These are phyloP conservation scores for Candida palmyrensis DNA, from an alignment of 805 yeast genomes.

Conservation along the genomic window DNA sequence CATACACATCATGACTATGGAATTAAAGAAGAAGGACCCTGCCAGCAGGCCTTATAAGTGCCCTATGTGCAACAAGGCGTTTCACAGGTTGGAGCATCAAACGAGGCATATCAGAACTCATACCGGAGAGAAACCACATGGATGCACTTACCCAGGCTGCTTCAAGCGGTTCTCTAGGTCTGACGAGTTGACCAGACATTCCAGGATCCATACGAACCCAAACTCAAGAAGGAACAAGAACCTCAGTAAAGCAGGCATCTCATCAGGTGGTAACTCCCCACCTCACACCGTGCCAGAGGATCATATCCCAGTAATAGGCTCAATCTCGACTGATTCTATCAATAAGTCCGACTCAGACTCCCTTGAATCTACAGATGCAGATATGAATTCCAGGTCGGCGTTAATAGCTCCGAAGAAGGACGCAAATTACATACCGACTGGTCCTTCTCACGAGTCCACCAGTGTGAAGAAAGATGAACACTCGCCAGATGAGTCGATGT, in stretches of 20 bases:
- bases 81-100: constrained; percentile 72
- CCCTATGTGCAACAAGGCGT: constrained; percentile 69
- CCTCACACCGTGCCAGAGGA: too few relatives aligned
- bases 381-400: too few relatives aligned
- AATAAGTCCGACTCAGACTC: constrained; percentile 2
- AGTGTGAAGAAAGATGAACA: neutral
- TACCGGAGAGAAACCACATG: constrained; percentile 79
- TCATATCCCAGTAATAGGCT: too few relatives aligned
- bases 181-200: constrained; percentile 71
- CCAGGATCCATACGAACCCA: constrained; percentile 69
- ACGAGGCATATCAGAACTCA: constrained; percentile 77
- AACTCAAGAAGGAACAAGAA: constrained; percentile 58
- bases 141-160: constrained; percentile 70
- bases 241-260: constrained; percentile 5
- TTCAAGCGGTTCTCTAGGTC: constrained; percentile 62
- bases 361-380: neutral
- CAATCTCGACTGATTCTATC: neutral
- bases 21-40: constrained; percentile 17
- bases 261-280: neutral
- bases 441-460: too few relatives aligned
- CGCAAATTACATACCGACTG: neutral
- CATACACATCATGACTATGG: constrained; percentile 1
- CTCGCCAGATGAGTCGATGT: neutral
- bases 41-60: constrained; percentile 59
- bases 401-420: neutral